Conservation (phyloP, 805 yeast genomes). For the Metschnikowia kofuensis region DNA sequence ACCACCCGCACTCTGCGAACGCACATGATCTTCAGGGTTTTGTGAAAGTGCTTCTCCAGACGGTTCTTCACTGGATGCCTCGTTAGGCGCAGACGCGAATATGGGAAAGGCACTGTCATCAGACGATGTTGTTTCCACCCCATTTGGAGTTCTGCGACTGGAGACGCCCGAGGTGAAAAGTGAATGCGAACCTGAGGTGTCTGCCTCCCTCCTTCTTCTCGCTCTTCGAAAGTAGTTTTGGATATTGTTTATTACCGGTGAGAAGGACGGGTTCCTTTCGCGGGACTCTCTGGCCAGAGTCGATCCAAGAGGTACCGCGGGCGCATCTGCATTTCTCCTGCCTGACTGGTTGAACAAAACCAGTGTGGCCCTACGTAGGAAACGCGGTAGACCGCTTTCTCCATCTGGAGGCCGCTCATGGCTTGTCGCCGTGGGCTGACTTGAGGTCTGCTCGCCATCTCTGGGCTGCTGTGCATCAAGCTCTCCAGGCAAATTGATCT, state of each 20-base stretch:
- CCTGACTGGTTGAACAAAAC: conserved; percentile 8
- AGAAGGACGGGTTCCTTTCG: conserved; percentile 11
- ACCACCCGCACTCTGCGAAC: background rate
- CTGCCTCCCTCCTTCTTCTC: conserved; percentile 7
- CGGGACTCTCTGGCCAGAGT: background rate
- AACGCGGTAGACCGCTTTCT: background rate
- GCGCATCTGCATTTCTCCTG: conserved; percentile 8
- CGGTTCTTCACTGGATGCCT: background rate
- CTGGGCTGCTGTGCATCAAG: background rate
- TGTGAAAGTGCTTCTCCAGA: background rate
- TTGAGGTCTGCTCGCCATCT: background rate
- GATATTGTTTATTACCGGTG: conserved; percentile 17
- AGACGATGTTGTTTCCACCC: conserved; percentile 37
- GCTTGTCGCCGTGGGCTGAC: background rate
- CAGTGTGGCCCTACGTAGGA: conserved; percentile 16
- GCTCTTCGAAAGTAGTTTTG: conserved; percentile 13
- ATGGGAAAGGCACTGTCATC: conserved; percentile 7
- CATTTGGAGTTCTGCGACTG: conserved; percentile 45
- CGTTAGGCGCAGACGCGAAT: no score
- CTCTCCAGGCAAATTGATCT: background rate
- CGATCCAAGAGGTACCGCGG: conserved; percentile 11
- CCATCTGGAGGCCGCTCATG: background rate
- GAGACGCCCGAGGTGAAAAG: conserved; percentile 48
- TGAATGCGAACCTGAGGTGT: conserved; percentile 8
- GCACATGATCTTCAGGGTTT: background rate